Percentiles rank a stretch among this genome's conserved stretches.
Conservation (phyloP, 2,329 filamentous ascomycete genomes). For the Calonectria crousiana region DNA sequence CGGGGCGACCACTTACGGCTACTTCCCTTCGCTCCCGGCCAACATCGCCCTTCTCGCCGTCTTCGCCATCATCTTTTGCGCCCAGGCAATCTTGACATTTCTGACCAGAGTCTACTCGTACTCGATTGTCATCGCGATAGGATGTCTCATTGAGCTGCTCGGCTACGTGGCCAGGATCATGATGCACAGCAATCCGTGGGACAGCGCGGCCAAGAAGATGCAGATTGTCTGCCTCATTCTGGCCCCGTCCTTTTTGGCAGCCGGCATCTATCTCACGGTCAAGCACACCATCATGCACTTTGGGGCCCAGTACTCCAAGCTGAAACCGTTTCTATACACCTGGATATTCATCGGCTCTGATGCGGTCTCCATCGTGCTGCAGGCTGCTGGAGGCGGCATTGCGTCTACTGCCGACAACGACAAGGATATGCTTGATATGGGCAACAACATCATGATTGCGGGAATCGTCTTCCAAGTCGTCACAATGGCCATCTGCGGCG, state of each 20-base stretch:
- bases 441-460: conserved; percentile 14
- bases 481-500: conserved; percentile 8
- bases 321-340: conserved; percentile 59
- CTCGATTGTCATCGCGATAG: conserved; percentile 62
- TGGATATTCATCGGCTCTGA: conserved; percentile 72
- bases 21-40: conserved; percentile 50
- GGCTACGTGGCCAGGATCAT: conserved; percentile 69
- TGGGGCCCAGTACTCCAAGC: conserved; percentile 57
- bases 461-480: conserved; percentile 5
- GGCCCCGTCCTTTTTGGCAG: conserved; percentile 72
- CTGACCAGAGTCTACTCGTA: conserved; percentile 58
- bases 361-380: conserved; percentile 68
- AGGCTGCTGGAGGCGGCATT: conserved; percentile 68
- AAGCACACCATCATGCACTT: conserved; percentile 58
- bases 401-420: conserved; percentile 55
- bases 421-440: conserved; percentile 31
- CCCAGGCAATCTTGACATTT: conserved; percentile 54
- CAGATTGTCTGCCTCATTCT: conserved; percentile 72
- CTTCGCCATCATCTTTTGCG: conserved; percentile 56
- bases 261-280: conserved; percentile 72
- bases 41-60: conserved; percentile 63
- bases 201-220: conserved; percentile 58
- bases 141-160: conserved; percentile 64
- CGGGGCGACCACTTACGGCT: conserved; percentile 8
- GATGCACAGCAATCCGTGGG: conserved; percentile 64